These are phyloP conservation scores for Micromonas pusilla DNA, from an alignment of 139 green algal species.

Conservation along the genomic window DNA sequence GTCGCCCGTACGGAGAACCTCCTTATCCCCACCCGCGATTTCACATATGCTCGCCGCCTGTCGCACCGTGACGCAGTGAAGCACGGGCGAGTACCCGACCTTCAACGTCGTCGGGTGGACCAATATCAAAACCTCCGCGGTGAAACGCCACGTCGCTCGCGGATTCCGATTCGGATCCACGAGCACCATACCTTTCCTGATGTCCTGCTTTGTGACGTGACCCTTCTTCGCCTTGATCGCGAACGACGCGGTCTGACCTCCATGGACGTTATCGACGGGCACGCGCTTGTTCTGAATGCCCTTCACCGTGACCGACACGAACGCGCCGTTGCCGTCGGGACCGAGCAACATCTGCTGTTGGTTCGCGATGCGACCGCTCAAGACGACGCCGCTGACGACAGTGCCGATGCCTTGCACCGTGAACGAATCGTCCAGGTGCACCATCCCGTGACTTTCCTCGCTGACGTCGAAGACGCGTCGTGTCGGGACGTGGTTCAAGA, in stretches of 20 bases:
- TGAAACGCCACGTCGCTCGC: constrained; percentile 73
- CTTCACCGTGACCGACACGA: constrained; percentile 76
- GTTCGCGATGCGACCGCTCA: not conserved
- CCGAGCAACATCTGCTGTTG: constrained; percentile 59
- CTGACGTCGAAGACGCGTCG: not conserved
- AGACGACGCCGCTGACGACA: constrained; percentile 11
- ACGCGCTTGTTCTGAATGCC: constrained; percentile 83
- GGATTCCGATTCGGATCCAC: constrained; percentile 58
- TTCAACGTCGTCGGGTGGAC: constrained; percentile 83
- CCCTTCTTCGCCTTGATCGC: constrained; percentile 74
- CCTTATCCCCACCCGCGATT: constrained; percentile 79
- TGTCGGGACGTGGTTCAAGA: constrained; percentile 60
- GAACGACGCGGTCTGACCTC: constrained; percentile 74
- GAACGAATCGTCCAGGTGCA: constrained; percentile 18
- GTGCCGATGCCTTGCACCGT: constrained; percentile 23
- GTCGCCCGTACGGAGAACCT: constrained; percentile 69
- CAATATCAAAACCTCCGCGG: constrained; percentile 85
- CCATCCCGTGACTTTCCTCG: not conserved
- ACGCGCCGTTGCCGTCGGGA: constrained; percentile 68
- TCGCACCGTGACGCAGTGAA: constrained; percentile 88
- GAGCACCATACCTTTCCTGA: constrained; percentile 88
- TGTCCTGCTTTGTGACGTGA: constrained; percentile 18
- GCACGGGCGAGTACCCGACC: constrained; percentile 50
- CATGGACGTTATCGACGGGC: constrained; percentile 37
- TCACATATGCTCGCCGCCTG: constrained; percentile 55